Percentiles rank a stretch among this genome's conserved stretches.
Conservation (phyloP, 352 stramenopile species). For the Pythium monospermum region DNA sequence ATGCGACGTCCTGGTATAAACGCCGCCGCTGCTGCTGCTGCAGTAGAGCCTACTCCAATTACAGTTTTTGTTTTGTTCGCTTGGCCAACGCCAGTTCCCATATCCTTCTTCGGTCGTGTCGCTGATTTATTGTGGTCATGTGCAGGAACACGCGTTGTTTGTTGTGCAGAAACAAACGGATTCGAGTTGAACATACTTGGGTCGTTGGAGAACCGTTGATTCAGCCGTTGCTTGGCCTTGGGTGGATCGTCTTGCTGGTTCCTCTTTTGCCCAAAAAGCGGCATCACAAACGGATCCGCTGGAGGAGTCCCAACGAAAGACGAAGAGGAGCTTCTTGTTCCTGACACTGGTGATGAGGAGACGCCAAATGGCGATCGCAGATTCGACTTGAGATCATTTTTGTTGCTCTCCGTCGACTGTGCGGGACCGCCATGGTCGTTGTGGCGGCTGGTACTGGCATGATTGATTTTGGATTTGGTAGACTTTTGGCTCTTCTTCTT, state of each 20-base stretch:
- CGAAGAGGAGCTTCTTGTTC: no score
- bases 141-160: not conserved
- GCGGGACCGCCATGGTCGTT: no score
- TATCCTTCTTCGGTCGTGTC: no score
- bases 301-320: slow-evolving; percentile 13
- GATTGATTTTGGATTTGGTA: no score
- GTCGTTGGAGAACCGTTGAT: not conserved
- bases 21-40: not conserved
- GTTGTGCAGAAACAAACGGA: not conserved
- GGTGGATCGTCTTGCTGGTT: not conserved
- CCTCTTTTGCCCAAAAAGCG: slow-evolving; percentile 24
- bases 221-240: slow-evolving; percentile 2
- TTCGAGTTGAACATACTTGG: not conserved
- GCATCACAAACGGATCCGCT: slow-evolving; percentile 4
- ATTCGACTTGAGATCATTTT: not conserved
- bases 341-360: no score
- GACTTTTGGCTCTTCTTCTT: not conserved
- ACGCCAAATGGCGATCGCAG: slow-evolving; percentile 5
- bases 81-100: no score
- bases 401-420: no score
- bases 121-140: not conserved
- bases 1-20: slow-evolving; percentile 17
- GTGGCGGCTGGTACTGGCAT: not conserved
- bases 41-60: no score
- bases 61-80: no score